phyloP scores from a whole-genome alignment of 2,329 filamentous ascomycete genomes.

The Alternaria gaisen region DNA sequence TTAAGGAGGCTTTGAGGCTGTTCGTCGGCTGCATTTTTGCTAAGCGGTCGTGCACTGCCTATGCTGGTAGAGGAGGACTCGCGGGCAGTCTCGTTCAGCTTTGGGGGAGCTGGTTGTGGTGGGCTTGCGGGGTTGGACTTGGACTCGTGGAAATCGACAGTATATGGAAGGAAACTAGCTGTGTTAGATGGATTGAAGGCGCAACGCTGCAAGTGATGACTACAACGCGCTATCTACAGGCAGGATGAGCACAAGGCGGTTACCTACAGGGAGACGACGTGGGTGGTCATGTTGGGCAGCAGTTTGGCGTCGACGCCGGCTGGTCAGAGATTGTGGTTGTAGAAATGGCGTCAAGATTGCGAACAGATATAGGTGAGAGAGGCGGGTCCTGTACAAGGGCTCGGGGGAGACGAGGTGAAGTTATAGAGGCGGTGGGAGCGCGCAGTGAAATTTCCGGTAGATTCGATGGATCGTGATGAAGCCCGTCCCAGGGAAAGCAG shows the following conservation, averaged over 20 bases:
- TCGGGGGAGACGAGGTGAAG: constrained; percentile 6
- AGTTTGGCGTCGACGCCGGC: constrained; percentile 12
- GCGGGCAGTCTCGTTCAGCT: constrained; percentile 54
- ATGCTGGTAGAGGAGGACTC: constrained; percentile 56
- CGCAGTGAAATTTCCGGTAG: constrained; percentile 19
- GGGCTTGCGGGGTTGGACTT: constrained; percentile 50
- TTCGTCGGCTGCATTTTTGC: constrained; percentile 30
- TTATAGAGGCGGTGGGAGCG: constrained; percentile 14
- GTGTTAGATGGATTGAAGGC: constrained; percentile 18
- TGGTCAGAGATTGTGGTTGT: constrained; percentile 12
- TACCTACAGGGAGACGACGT: constrained; percentile 66
- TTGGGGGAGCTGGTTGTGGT: constrained; percentile 32
- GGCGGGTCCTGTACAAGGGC: background rate
- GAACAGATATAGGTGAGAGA: constrained; percentile 1
- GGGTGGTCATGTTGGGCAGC: constrained; percentile 62
- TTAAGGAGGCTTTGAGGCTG: constrained; percentile 52
- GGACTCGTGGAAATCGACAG: constrained; percentile 77
- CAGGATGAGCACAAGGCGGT: background rate
- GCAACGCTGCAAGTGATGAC: background rate
- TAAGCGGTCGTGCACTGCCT: constrained; percentile 4
- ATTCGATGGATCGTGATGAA: constrained; percentile 20
- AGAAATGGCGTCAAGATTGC: constrained; percentile 11
- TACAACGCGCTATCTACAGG: background rate
- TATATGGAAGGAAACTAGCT: constrained; percentile 88
- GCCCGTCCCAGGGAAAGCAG: constrained; percentile 10